Evolutionary conservation across 306 rosid species (phyloP).

Genomic region (Hylodesmum podocarpum): DNA sequence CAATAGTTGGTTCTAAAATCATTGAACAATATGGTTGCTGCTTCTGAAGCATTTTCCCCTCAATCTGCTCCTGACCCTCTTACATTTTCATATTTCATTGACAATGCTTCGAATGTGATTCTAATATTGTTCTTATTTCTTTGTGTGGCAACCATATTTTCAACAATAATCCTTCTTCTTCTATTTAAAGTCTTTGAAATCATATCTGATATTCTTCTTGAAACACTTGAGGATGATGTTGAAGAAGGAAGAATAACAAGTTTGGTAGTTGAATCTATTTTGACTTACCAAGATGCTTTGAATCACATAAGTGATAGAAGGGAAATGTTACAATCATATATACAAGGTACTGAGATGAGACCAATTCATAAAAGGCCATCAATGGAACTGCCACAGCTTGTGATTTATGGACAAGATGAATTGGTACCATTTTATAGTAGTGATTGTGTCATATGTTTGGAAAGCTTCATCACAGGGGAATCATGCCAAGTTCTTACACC

Average conservation of each 20-base stretch:
- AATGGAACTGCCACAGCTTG: conserved; percentile 16
- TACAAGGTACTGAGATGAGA: not conserved
- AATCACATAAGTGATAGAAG: not conserved
- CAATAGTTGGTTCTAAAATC: conserved; percentile 16
- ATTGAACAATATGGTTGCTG: conserved; percentile 1
- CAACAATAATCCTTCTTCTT: conserved; percentile 4
- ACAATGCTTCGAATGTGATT: not conserved
- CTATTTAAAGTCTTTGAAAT: not conserved
- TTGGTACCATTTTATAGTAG: conserved; percentile 3
- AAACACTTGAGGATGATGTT: conserved; percentile 17
- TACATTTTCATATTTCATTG: not conserved
- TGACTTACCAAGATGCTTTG: not conserved
- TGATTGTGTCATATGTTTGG: conserved; percentile 27
- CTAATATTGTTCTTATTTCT: not conserved
- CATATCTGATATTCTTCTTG: conserved; percentile 1
- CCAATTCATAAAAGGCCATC: not conserved
- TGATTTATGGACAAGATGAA: conserved; percentile 17
- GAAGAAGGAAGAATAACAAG: conserved; percentile 12
- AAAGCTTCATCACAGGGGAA: conserved; percentile 6
- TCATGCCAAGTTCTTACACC: not conserved
- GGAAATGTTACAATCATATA: not conserved
- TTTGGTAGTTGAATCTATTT: not conserved
- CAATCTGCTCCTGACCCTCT: not conserved
- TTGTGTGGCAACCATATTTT: not conserved
- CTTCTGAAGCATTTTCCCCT: conserved; percentile 18